Evolutionary conservation across 176 grass and related monocot genomes (phyloP).

Genomic region (Avena atlantica): DNA sequence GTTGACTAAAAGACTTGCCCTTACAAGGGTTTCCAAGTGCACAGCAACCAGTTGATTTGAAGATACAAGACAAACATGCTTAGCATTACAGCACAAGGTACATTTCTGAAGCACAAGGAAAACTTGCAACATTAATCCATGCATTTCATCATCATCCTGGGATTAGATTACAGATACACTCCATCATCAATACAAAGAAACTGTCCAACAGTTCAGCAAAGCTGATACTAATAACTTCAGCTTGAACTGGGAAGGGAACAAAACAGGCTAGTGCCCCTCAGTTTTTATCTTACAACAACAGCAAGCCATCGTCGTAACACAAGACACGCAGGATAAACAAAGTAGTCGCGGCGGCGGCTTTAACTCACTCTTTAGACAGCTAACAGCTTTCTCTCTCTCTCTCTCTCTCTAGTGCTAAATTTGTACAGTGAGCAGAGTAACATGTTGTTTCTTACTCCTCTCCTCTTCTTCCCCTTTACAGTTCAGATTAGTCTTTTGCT

Average conservation of each 20-base stretch:
- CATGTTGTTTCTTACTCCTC: conserved; percentile 43
- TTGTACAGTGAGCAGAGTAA: conserved; percentile 64
- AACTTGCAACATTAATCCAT: background rate
- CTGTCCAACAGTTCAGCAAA: conserved; percentile 47
- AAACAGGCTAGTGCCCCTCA: conserved; percentile 39
- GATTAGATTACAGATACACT: conserved; percentile 42
- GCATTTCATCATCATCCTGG: conserved; percentile 15
- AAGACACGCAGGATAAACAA: conserved; percentile 29
- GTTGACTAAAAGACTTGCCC: too few relatives aligned
- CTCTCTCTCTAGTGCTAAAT: conserved; percentile 60
- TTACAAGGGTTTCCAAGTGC: too few relatives aligned
- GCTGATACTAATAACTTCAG: conserved; percentile 66
- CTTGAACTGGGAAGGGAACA: conserved; percentile 39
- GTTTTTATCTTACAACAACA: conserved; percentile 61
- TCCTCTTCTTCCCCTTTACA: conserved; percentile 64
- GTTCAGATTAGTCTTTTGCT: conserved; percentile 45
- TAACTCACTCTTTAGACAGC: conserved; percentile 43
- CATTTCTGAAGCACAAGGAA: background rate
- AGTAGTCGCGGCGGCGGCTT: conserved; percentile 27
- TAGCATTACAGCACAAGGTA: background rate
- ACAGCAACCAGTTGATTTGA: too few relatives aligned
- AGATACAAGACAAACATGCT: too few relatives aligned
- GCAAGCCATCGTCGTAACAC: conserved; percentile 25
- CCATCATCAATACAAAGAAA: conserved; percentile 37
- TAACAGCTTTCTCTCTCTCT: conserved; percentile 45